Conservation (phyloP, 2,329 filamentous ascomycete species). For the Rachicladosporium sp. region DNA sequence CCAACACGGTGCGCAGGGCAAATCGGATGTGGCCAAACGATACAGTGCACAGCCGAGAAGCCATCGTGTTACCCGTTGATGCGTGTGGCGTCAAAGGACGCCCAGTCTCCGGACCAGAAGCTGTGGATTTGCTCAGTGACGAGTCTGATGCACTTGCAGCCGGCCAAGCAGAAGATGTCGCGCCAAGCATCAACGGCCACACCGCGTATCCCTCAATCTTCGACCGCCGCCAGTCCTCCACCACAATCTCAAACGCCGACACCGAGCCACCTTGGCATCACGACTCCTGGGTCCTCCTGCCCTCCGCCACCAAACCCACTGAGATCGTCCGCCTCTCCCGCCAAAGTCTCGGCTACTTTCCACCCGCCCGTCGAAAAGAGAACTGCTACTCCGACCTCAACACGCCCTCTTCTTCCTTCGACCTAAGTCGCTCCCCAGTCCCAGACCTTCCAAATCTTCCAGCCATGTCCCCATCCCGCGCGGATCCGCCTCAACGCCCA, state of each 20-base stretch:
- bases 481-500: slow-evolving; percentile 27
- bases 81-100: slow-evolving; percentile 74
- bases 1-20: slow-evolving; percentile 69
- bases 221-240: slow-evolving; percentile 16
- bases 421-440: slow-evolving; percentile 39
- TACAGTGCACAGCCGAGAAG: slow-evolving; percentile 71
- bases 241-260: slow-evolving; percentile 31
- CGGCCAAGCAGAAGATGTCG: slow-evolving; percentile 25
- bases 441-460: slow-evolving; percentile 18
- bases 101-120: slow-evolving; percentile 30
- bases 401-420: slow-evolving; percentile 55
- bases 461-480: slow-evolving; percentile 21
- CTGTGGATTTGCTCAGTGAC: slow-evolving; percentile 19
- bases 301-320: slow-evolving; percentile 56
- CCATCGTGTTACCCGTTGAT: slow-evolving; percentile 75
- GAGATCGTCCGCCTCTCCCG: slow-evolving; percentile 79
- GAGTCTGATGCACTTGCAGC: slow-evolving; percentile 20
- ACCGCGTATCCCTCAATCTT: slow-evolving; percentile 21
- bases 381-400: slow-evolving; percentile 48
- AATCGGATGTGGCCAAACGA: slow-evolving; percentile 95
- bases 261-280: slow-evolving; percentile 65
- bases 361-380: slow-evolving; percentile 80
- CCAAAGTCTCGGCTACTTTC: slow-evolving; percentile 78
- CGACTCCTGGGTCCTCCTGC: slow-evolving; percentile 77
- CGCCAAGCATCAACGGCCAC: slow-evolving; percentile 10